Percentiles rank a stretch among this genome's conserved stretches.
Evolutionary conservation across 495 filamentous ascomycete species (phyloP).

Genomic region (Chaetomium tenue): DNA sequence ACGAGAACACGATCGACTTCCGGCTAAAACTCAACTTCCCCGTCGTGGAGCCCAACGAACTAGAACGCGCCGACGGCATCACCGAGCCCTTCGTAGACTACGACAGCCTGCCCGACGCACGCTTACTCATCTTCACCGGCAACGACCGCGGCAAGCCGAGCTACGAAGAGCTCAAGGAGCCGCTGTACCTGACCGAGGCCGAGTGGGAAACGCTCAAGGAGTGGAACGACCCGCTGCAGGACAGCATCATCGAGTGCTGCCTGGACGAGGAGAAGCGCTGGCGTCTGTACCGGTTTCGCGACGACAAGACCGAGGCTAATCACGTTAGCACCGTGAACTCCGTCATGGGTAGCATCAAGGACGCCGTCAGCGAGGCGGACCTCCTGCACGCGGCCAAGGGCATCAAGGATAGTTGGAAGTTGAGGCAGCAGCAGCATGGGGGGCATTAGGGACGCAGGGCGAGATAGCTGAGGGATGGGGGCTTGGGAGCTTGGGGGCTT

Average conservation of each 20-base stretch:
- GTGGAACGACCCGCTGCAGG: slow-evolving; percentile 67
- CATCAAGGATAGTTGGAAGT: slow-evolving; percentile 74
- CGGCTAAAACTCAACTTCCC: slow-evolving; percentile 75
- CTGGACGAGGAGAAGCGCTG: slow-evolving; percentile 70
- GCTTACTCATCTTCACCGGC: slow-evolving; percentile 45
- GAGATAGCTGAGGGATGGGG: too few relatives aligned
- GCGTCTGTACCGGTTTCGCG: slow-evolving; percentile 81
- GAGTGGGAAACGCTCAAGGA: slow-evolving; percentile 85
- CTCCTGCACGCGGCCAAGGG: slow-evolving; percentile 56
- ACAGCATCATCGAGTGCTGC: slow-evolving; percentile 82
- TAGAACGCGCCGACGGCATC: slow-evolving; percentile 61
- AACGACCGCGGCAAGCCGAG: slow-evolving; percentile 50
- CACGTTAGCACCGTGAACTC: slow-evolving; percentile 76
- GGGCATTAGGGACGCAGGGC: slow-evolving; percentile 9
- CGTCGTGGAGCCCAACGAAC: slow-evolving; percentile 63
- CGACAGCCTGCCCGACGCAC: slow-evolving; percentile 51
- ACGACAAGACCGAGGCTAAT: slow-evolving; percentile 90
- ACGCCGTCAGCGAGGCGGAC: slow-evolving; percentile 60
- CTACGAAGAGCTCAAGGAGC: slow-evolving; percentile 59
- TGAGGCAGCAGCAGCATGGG: slow-evolving; percentile 32
- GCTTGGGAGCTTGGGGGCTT: too few relatives aligned
- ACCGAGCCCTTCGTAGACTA: slow-evolving; percentile 56
- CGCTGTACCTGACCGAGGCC: slow-evolving; percentile 64
- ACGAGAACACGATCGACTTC: slow-evolving; percentile 94
- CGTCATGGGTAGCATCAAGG: slow-evolving; percentile 79